Conservation (phyloP, 129 eudicot genomes). For the Artemisia annua region DNA sequence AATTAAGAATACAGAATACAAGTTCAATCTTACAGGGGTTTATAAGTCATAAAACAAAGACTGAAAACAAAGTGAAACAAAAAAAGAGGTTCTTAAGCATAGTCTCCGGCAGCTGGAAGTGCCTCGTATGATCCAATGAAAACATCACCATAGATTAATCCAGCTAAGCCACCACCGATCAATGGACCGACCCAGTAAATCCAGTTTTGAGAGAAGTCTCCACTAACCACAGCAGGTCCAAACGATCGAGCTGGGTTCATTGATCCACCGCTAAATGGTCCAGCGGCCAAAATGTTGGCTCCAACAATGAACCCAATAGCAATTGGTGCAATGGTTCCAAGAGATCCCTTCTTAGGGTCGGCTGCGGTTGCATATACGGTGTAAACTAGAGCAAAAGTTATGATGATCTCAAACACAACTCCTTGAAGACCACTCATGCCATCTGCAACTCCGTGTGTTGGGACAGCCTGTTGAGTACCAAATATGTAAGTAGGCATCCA, state of each 20-base stretch:
- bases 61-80: constrained; percentile 14
- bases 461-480: constrained; percentile 42
- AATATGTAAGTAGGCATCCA: neutral
- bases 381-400: constrained; percentile 61
- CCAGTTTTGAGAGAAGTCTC: constrained; percentile 51
- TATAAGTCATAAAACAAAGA: constrained; percentile 20
- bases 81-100: constrained; percentile 33
- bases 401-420: constrained; percentile 57
- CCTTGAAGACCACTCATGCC: constrained; percentile 52
- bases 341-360: constrained; percentile 70
- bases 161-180: constrained; percentile 76
- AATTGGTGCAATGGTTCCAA: constrained; percentile 59
- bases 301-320: constrained; percentile 71
- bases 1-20: constrained; percentile 11
- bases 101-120: constrained; percentile 45
- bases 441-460: constrained; percentile 58
- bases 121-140: constrained; percentile 54
- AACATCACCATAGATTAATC: constrained; percentile 46
- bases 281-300: constrained; percentile 76
- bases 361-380: constrained; percentile 67
- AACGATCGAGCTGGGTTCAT: constrained; percentile 80
- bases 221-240: constrained; percentile 65
- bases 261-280: constrained; percentile 70
- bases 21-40: constrained; percentile 4
- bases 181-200: constrained; percentile 77